phyloP scores from a whole-genome alignment of 1,139 yeast species.

The Ogataea hybrid region DNA sequence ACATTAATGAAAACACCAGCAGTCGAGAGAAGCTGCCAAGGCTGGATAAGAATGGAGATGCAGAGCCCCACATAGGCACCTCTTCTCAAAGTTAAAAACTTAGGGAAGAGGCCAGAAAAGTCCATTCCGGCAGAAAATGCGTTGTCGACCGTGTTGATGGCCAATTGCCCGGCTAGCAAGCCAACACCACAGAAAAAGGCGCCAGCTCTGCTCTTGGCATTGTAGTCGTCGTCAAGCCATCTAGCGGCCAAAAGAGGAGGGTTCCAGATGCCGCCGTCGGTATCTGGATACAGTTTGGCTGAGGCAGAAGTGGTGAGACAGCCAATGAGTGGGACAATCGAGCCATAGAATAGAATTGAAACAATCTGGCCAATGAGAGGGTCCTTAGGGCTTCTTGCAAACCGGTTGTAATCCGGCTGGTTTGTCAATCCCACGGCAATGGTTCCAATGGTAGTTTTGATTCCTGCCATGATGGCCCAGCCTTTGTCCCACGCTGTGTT shows the following conservation, averaged over 20 bases:
- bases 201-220: slow-evolving; percentile 76
- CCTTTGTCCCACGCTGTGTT: slow-evolving; percentile 43
- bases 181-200: slow-evolving; percentile 74
- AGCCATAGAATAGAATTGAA: slow-evolving; percentile 35
- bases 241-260: slow-evolving; percentile 73
- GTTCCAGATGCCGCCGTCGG: slow-evolving; percentile 79
- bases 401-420: slow-evolving; percentile 65
- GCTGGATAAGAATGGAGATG: slow-evolving; percentile 73
- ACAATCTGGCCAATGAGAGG: slow-evolving; percentile 53
- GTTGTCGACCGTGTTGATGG: slow-evolving; percentile 84
- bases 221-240: slow-evolving; percentile 43
- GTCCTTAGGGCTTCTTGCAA: slow-evolving; percentile 54
- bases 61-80: slow-evolving; percentile 75
- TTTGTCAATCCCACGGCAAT: slow-evolving; percentile 46
- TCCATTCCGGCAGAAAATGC: slow-evolving; percentile 87
- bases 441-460: slow-evolving; percentile 46
- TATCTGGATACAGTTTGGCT: slow-evolving; percentile 44
- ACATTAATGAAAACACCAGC: slow-evolving; percentile 50
- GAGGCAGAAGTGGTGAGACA: slow-evolving; percentile 74
- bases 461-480: slow-evolving; percentile 48
- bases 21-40: slow-evolving; percentile 56
- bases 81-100: slow-evolving; percentile 74
- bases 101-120: slow-evolving; percentile 75
- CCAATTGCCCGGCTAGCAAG: slow-evolving; percentile 78
- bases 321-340: slow-evolving; percentile 79